A percentile compares a stretch with the other conserved stretches of the same genome.
Evolutionary conservation across 768 basidiomycete species (phyloP).

Genomic region (Lentinus tigrinus): DNA sequence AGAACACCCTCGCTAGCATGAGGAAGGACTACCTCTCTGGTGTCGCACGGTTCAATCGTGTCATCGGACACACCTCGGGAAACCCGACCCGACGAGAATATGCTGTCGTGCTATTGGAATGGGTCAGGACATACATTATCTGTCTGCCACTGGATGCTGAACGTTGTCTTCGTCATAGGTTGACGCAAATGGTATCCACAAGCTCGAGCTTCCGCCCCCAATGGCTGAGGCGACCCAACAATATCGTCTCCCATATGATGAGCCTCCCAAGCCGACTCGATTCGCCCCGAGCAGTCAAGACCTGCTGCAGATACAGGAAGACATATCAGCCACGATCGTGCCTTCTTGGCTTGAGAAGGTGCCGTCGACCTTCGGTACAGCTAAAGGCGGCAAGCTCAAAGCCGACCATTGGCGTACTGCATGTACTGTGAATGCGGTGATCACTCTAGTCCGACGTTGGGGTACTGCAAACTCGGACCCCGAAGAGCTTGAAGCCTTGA

Average conservation of each 20-base stretch:
- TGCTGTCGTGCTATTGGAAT: no score
- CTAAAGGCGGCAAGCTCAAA: conserved; percentile 16
- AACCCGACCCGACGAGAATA: no score
- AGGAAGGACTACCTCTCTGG: not conserved
- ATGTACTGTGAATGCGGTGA: conserved; percentile 33
- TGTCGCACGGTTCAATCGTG: no score
- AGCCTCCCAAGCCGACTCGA: not conserved
- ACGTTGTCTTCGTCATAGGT: no score
- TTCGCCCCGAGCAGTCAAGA: not conserved
- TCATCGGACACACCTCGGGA: no score
- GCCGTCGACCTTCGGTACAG: conserved; percentile 14
- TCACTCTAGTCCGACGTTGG: conserved; percentile 39
- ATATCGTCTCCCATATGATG: not conserved
- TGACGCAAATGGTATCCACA: no score
- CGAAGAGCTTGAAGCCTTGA: not conserved
- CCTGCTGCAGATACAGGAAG: not conserved
- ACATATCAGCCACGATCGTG: not conserved
- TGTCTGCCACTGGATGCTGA: no score
- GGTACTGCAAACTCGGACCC: conserved; percentile 6
- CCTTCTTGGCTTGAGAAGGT: conserved; percentile 16
- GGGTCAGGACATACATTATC: no score
- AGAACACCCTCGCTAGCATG: not conserved
- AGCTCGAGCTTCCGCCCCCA: not conserved
- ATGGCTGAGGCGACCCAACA: not conserved
- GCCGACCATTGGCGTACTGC: conserved; percentile 33